Evolutionary conservation across 495 filamentous ascomycete species (phyloP).

Genomic region (Aspergillus funiculosus): DNA sequence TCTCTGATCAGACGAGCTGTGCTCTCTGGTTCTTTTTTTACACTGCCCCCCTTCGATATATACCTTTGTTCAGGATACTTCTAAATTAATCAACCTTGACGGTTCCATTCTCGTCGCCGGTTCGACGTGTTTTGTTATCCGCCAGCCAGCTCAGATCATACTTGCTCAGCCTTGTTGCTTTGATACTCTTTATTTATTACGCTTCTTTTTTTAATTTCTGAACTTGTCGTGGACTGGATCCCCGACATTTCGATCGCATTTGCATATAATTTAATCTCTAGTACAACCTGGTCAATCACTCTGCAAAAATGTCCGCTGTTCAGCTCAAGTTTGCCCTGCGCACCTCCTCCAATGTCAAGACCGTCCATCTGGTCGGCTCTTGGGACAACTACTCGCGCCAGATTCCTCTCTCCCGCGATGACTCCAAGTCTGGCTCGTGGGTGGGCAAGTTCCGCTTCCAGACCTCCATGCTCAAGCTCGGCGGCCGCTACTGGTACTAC

Average conservation of each 20-base stretch:
- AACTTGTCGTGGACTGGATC: constrained; percentile 28
- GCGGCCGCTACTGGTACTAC: constrained; percentile 98
- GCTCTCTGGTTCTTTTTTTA: constrained; percentile 36
- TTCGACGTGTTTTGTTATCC: constrained; percentile 39
- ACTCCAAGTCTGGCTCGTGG: constrained; percentile 79
- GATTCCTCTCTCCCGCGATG: constrained; percentile 83
- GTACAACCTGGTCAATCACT: constrained; percentile 31
- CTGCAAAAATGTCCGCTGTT: constrained; percentile 70
- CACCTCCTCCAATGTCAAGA: constrained; percentile 94
- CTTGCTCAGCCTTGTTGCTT: constrained; percentile 24
- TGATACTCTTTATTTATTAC: no score
- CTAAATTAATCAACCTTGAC: constrained; percentile 30
- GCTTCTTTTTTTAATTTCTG: constrained; percentile 14
- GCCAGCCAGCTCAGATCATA: constrained; percentile 34
- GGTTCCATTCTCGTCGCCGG: constrained; percentile 43
- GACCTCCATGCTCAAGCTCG: constrained; percentile 71
- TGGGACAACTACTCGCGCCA: constrained; percentile 97
- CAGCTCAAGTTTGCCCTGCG: constrained; percentile 87
- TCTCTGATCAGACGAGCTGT: constrained; percentile 38
- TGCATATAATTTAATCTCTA: constrained; percentile 26
- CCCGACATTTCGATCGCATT: constrained; percentile 19
- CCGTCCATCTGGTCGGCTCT: constrained; percentile 93
- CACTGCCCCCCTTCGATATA: constrained; percentile 14
- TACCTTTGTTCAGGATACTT: constrained; percentile 29
- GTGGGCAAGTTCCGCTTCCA: constrained; percentile 96